phyloP scores from a whole-genome alignment of 2,329 filamentous ascomycete species.

The Huntiella abstrusa region DNA sequence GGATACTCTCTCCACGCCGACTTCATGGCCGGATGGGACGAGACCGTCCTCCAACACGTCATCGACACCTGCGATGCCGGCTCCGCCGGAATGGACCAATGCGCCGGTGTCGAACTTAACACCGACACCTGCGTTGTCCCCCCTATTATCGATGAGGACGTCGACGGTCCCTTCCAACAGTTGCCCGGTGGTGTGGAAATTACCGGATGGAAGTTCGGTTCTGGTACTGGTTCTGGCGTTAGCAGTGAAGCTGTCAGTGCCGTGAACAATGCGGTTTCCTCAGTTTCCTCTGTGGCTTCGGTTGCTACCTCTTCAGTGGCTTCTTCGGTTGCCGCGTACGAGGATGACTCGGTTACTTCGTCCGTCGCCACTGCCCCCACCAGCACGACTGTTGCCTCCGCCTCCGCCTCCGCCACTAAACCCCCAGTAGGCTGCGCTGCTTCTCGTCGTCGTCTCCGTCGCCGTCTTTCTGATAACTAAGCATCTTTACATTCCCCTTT shows the following conservation, averaged over 20 bases:
- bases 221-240: constrained; percentile 6
- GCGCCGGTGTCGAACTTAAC: constrained; percentile 38
- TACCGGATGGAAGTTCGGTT: constrained; percentile 31
- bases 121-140: constrained; percentile 31
- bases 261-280: not conserved
- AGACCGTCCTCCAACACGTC: constrained; percentile 42
- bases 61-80: constrained; percentile 47
- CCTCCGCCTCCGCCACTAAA: not conserved
- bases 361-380: not conserved
- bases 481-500: too few species aligned
- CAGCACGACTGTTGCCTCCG: not conserved
- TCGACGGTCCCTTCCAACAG: constrained; percentile 24
- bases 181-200: constrained; percentile 39
- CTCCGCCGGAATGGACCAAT: constrained; percentile 41
- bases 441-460: too few species aligned
- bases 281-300: not conserved
- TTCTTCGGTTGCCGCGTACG: not conserved
- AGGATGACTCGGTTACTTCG: not conserved
- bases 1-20: constrained; percentile 55
- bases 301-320: not conserved
- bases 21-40: constrained; percentile 57
- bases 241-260: not conserved
- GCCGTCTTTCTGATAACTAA: too few species aligned
- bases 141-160: constrained; percentile 27
- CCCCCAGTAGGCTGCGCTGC: too few species aligned